Evolutionary conservation across 169 alveolate species (phyloP).

Genomic region (Plasmodium gaboni): DNA sequence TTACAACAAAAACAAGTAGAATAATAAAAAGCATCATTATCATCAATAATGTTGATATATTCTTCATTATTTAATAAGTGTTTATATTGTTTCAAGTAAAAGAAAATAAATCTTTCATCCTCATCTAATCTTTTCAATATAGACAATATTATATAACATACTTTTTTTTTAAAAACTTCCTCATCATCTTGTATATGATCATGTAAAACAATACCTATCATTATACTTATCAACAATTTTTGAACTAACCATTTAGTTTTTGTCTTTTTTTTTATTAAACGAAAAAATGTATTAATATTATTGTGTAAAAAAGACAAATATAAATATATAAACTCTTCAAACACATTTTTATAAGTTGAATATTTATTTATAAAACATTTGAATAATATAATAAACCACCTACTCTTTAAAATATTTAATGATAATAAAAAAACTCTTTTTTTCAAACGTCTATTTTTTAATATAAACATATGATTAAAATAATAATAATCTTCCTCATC

Average conservation of each 20-base stretch:
- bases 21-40: no score
- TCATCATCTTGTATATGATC: not conserved
- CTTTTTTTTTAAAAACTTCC: constrained; percentile 11
- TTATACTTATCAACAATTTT: constrained; percentile 4
- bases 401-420: constrained; percentile 42
- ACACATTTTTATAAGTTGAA: not conserved
- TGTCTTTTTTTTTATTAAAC: constrained; percentile 20
- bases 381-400: constrained; percentile 26
- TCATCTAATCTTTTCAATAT: constrained; percentile 53
- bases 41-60: no score
- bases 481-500: not conserved
- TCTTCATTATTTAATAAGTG: no score
- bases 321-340: constrained; percentile 23
- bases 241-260: constrained; percentile 3
- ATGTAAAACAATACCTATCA: no score
- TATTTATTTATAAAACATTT: constrained; percentile 1
- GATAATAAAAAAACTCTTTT: constrained; percentile 9
- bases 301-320: constrained; percentile 22
- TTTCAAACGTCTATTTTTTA: constrained; percentile 17
- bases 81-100: no score
- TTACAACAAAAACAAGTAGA: not conserved
- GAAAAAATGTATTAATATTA: constrained; percentile 9
- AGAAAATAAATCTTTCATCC: not conserved
- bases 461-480: constrained; percentile 16
- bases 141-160: constrained; percentile 28